phyloP scores from a whole-genome alignment of 192 early-diverging fungal species.

The Cladochytrium replicatum region DNA sequence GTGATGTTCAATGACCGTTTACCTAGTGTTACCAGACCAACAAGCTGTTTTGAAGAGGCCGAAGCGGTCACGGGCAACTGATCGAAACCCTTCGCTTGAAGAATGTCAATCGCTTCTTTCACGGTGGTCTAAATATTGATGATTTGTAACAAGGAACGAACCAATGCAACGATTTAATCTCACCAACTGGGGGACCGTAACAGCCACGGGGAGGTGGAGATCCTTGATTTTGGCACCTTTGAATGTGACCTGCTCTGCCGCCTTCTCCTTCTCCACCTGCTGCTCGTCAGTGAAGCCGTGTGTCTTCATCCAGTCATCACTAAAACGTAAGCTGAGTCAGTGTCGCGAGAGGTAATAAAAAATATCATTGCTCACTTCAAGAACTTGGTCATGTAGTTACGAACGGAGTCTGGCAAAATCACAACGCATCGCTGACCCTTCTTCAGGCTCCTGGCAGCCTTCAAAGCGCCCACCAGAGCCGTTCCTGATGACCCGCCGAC shows the following conservation, averaged over 20 bases:
- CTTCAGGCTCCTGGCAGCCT: slow-evolving; percentile 74
- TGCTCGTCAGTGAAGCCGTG: slow-evolving; percentile 80
- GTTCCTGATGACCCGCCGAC: slow-evolving; percentile 95
- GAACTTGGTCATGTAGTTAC: slow-evolving; percentile 99
- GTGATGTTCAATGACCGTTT: not conserved
- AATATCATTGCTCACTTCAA: slow-evolving; percentile 49
- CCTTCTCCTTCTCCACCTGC: slow-evolving; percentile 44
- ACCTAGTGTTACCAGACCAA: slow-evolving; percentile 80
- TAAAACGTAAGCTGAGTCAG: not conserved
- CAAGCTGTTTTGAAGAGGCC: slow-evolving; percentile 40
- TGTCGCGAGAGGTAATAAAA: no score
- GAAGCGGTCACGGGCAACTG: slow-evolving; percentile 82
- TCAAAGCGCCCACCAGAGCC: slow-evolving; percentile 77
- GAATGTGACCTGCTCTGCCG: slow-evolving; percentile 57
- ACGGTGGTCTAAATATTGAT: slow-evolving; percentile 43
- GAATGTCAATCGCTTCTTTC: slow-evolving; percentile 75
- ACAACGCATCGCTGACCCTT: slow-evolving; percentile 88
- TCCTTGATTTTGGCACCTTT: slow-evolving; percentile 71
- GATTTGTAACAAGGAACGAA: not conserved
- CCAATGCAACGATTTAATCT: slow-evolving; percentile 1
- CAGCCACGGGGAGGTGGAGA: slow-evolving; percentile 72
- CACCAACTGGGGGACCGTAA: slow-evolving; percentile 66
- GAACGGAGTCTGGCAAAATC: slow-evolving; percentile 91
- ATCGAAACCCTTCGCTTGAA: slow-evolving; percentile 85
- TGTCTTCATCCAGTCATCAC: slow-evolving; percentile 90